These are phyloP conservation scores for Rhodotorula glutinis DNA, from an alignment of 1,284 basidiomycete species.

Conservation along the genomic window DNA sequence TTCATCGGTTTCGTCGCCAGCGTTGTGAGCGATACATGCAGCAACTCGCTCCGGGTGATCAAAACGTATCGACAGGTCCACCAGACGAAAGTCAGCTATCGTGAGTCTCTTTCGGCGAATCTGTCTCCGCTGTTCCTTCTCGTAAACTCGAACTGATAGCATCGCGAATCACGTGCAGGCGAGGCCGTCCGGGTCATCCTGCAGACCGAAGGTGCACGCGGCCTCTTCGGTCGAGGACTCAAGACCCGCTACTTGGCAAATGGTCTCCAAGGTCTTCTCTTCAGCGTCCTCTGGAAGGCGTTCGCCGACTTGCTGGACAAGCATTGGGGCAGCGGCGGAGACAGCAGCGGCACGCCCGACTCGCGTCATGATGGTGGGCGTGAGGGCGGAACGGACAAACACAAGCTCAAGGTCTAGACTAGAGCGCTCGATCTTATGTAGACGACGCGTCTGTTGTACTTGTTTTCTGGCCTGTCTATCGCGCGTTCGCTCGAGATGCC, in stretches of 20 bases:
- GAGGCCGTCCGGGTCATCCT: constrained; percentile 67
- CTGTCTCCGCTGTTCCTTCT: too few species aligned
- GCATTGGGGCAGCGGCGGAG: not conserved
- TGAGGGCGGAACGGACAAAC: too few species aligned
- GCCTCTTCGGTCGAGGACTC: constrained; percentile 74
- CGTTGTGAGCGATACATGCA: constrained; percentile 72
- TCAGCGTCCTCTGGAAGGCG: constrained; percentile 76
- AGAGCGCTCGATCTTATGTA: too few species aligned
- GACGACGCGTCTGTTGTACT: too few species aligned
- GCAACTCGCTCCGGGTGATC: constrained; percentile 81
- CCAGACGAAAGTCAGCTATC: constrained; percentile 69
- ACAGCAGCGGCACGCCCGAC: not conserved
- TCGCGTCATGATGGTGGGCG: not conserved
- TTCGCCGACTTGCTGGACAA: constrained; percentile 59
- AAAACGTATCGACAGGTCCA: constrained; percentile 90
- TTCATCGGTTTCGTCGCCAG: constrained; percentile 83
- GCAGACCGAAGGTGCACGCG: constrained; percentile 61
- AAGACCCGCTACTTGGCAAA: constrained; percentile 70
- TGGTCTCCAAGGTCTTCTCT: constrained; percentile 79
- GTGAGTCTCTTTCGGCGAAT: constrained; percentile 41
- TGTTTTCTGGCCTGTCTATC: too few species aligned
- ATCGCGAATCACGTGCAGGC: not conserved
- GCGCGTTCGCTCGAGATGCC: too few species aligned
- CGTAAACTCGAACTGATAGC: not conserved
- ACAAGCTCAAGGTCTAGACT: too few species aligned